These are phyloP conservation scores for Colletotrichum theobromicola DNA, from an alignment of 2,329 filamentous ascomycete species.

Conservation along the genomic window DNA sequence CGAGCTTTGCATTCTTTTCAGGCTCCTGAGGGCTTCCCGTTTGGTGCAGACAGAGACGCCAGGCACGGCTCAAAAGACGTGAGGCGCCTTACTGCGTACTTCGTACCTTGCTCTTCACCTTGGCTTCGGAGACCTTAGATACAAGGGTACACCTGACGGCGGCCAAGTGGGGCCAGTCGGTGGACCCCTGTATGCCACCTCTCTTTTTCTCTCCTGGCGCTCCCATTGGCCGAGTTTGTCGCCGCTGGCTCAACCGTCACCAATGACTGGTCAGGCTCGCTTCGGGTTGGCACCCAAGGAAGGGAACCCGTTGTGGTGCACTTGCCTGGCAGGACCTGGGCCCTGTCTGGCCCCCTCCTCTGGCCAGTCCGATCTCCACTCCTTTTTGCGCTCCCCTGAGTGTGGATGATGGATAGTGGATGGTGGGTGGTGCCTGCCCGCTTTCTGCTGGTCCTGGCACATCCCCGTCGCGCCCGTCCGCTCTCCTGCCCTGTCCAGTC, in stretches of 20 bases:
- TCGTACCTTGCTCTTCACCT: too few species aligned
- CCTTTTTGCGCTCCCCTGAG: conserved; percentile 10
- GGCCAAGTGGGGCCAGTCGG: background rate
- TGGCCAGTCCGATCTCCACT: conserved; percentile 15
- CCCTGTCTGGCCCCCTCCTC: background rate
- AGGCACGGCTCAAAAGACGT: background rate
- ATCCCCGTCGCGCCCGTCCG: conserved; percentile 14
- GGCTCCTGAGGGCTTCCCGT: background rate
- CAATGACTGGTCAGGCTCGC: conserved; percentile 7
- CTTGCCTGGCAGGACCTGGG: conserved; percentile 9
- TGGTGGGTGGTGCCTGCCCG: background rate
- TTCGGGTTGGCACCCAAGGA: background rate
- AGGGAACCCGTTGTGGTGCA: background rate
- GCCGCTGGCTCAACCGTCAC: background rate
- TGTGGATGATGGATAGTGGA: background rate
- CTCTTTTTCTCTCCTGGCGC: background rate
- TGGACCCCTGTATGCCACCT: background rate
- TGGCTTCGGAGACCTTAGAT: background rate
- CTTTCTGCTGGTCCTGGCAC: background rate
- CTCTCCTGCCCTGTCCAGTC: conserved; percentile 15
- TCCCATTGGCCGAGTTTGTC: conserved; percentile 12
- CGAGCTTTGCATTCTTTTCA: background rate
- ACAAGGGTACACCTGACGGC: background rate
- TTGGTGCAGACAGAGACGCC: background rate
- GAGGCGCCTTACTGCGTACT: background rate